Conservation (phyloP, 225 moss, liverwort and hornwort species). For the Bryoerythrophyllum caledonicum region DNA sequence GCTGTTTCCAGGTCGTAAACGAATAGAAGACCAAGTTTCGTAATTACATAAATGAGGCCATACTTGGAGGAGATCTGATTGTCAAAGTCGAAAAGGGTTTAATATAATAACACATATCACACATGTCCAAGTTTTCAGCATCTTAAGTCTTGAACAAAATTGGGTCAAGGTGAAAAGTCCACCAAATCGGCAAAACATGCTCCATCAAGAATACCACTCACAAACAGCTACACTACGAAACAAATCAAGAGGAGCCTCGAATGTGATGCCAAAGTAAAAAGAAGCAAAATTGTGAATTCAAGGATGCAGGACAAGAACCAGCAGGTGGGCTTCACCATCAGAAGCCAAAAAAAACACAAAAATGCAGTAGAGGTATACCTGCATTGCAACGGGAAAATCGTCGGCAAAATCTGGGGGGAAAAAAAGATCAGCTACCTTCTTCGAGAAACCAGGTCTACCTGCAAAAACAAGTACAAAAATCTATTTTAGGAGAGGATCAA, state of each 20-base stretch:
- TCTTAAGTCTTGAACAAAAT: background rate
- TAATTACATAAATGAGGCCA: conserved; percentile 78
- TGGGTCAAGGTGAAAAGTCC: background rate
- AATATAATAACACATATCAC: background rate
- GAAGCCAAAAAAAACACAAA: background rate
- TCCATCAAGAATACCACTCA: background rate
- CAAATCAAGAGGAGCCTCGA: background rate
- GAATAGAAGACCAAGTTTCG: conserved; percentile 84
- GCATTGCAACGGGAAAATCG: conserved; percentile 89
- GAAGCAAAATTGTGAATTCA: background rate
- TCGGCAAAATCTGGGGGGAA: conserved; percentile 90
- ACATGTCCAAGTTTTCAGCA: background rate
- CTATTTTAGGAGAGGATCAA: background rate
- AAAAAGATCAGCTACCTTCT: conserved; percentile 83
- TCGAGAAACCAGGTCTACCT: conserved; percentile 81
- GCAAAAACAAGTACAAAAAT: background rate
- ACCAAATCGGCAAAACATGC: conserved; percentile 10
- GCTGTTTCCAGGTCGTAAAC: conserved; percentile 89
- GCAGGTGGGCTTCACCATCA: background rate
- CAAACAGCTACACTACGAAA: background rate
- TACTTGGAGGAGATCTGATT: conserved; percentile 85
- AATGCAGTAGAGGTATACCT: conserved; percentile 36
- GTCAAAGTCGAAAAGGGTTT: conserved; percentile 1
- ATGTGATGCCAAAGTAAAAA: background rate
- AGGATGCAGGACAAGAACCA: background rate